Percentiles rank a stretch among this genome's conserved stretches.
phyloP scores from a whole-genome alignment of 75 land plant species.

The Pinus taeda region DNA sequence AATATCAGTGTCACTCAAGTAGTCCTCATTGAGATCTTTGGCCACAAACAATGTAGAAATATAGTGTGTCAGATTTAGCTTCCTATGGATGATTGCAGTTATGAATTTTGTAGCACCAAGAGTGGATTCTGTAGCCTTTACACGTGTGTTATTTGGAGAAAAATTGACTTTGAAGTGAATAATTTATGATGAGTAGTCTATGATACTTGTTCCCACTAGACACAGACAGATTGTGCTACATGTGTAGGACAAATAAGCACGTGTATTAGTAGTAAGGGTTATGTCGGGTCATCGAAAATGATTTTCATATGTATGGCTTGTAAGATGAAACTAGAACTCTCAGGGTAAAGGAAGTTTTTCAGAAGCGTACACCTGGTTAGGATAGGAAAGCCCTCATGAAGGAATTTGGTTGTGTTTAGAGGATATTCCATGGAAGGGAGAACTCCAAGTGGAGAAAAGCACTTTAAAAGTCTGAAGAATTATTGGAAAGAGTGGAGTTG shows the following conservation, averaged over 20 bases:
- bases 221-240: constrained; percentile 91
- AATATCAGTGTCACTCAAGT: too few species aligned
- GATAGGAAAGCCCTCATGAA: constrained; percentile 61
- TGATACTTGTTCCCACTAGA: constrained; percentile 85
- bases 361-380: constrained; percentile 79
- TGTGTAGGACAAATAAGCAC: constrained; percentile 60
- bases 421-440: constrained; percentile 46
- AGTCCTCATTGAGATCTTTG: too few species aligned
- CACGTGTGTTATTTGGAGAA: too few species aligned
- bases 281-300: constrained; percentile 54
- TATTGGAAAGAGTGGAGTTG: constrained; percentile 65
- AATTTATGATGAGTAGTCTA: too few species aligned
- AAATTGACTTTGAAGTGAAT: too few species aligned
- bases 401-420: constrained; percentile 79
- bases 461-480: constrained; percentile 71
- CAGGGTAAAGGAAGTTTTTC: constrained; percentile 95
- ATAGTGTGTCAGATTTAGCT: too few species aligned
- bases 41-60: too few species aligned
- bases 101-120: too few species aligned
- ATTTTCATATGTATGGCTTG: constrained; percentile 88
- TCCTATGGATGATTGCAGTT: too few species aligned
- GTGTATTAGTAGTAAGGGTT: constrained; percentile 28
- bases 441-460: constrained; percentile 54
- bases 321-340: constrained; percentile 74
- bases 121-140: too few species aligned